A percentile compares a stretch with the other conserved stretches of the same genome.
These are phyloP conservation scores for Quillaja saponaria DNA, from an alignment of 306 rosid species.

Conservation along the genomic window DNA sequence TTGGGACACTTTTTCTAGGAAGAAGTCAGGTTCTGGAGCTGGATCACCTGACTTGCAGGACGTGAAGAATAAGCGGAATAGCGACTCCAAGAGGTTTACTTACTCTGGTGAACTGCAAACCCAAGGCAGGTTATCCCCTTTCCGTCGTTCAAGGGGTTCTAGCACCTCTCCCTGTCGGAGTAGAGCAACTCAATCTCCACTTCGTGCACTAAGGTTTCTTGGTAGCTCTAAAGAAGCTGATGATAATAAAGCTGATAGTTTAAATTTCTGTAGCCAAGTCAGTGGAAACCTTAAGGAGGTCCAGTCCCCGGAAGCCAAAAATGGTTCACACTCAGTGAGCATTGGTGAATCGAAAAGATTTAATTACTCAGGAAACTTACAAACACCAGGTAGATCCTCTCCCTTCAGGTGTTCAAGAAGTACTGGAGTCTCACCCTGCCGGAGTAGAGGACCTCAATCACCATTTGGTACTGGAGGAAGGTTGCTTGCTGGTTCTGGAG, in stretches of 20 bases:
- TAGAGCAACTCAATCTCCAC: slow-evolving; percentile 49
- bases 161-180: slow-evolving; percentile 67
- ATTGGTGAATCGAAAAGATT: slow-evolving; percentile 50
- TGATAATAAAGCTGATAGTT: slow-evolving; percentile 36
- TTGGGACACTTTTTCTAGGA: slow-evolving; percentile 55
- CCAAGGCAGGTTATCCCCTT: slow-evolving; percentile 65
- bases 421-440: slow-evolving; percentile 62
- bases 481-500: slow-evolving; percentile 51
- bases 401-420: slow-evolving; percentile 70
- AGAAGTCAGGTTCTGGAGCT: slow-evolving; percentile 39
- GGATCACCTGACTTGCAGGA: slow-evolving; percentile 48
- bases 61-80: slow-evolving; percentile 44
- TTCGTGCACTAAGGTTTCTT: slow-evolving; percentile 44
- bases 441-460: slow-evolving; percentile 53
- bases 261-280: slow-evolving; percentile 32
- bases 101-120: slow-evolving; percentile 60
- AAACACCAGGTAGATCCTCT: slow-evolving; percentile 55
- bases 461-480: slow-evolving; percentile 51
- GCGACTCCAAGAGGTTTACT: neutral
- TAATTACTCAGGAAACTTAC: slow-evolving; percentile 58
- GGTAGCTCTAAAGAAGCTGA: slow-evolving; percentile 54
- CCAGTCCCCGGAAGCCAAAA: slow-evolving; percentile 37
- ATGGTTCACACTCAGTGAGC: slow-evolving; percentile 41
- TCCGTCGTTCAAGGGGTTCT: slow-evolving; percentile 55
- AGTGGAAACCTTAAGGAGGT: slow-evolving; percentile 43